A percentile compares a stretch with the other conserved stretches of the same genome.
phyloP scores from a whole-genome alignment of 495 filamentous ascomycete genomes.

The Aspergillus nidulans region DNA sequence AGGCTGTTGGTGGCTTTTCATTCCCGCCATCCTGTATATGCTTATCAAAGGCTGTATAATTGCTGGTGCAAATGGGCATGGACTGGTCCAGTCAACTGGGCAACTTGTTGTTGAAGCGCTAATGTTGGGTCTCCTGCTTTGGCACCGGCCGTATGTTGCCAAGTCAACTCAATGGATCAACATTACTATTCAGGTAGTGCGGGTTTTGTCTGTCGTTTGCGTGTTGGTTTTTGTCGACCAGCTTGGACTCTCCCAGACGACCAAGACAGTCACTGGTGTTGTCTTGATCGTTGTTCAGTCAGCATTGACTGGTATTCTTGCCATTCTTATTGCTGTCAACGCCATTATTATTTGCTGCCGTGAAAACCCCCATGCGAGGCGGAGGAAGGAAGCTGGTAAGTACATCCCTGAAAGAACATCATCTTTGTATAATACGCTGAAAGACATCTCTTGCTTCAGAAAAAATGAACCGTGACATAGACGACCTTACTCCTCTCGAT shows the following conservation, averaged over 20 bases:
- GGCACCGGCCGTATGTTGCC: constrained; percentile 80
- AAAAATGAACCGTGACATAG: constrained; percentile 75
- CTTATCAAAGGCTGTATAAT: constrained; percentile 86
- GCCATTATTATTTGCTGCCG: constrained; percentile 76
- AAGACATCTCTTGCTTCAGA: constrained; percentile 41
- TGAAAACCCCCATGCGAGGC: constrained; percentile 83
- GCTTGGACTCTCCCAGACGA: constrained; percentile 84
- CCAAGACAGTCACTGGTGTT: constrained; percentile 90
- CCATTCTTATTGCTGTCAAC: constrained; percentile 87
- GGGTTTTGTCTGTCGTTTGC: constrained; percentile 84
- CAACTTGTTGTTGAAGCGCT: constrained; percentile 78
- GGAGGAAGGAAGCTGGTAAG: constrained; percentile 80
- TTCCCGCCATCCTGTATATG: constrained; percentile 88
- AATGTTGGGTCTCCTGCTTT: constrained; percentile 66
- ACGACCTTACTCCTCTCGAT: constrained; percentile 84
- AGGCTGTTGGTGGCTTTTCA: constrained; percentile 94
- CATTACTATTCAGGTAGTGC: constrained; percentile 86
- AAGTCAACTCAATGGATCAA: constrained; percentile 90
- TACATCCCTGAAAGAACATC: constrained; percentile 11
- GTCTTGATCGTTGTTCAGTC: constrained; percentile 88
- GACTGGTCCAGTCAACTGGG: constrained; percentile 70
- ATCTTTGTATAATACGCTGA: constrained; percentile 14
- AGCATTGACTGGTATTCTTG: constrained; percentile 73
- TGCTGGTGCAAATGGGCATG: constrained; percentile 82
- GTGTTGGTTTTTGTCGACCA: constrained; percentile 93